Base-by-base conservation (phyloP, 2,329 filamentous ascomycete genomes). In the Colletotrichum acutatum region DNA sequence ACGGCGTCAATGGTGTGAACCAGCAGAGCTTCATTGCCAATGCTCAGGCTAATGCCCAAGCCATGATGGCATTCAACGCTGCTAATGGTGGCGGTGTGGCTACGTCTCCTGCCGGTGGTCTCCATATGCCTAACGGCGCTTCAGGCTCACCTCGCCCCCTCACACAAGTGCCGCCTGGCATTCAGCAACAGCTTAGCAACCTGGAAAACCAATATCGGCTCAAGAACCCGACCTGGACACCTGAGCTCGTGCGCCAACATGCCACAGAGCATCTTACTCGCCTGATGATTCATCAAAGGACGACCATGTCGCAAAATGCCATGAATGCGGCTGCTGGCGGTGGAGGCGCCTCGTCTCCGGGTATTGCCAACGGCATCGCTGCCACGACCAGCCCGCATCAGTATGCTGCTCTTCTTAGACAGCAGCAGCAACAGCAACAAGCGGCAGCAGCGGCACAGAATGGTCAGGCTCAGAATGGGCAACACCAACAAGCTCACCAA, bases 341-440 rank as follows among this genome's bases (percentile, higher is more conserved):
- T 16, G 82, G 83, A 37, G 67, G 68, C 24, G 61, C 61, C 28
- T 49, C 69, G 24, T 75, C 74, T 19, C 81, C 86, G 16, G 84
- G 84, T 2, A 84, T 88, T 66, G 83, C 86, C 19, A 88, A 86
- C 63, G 84, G 86, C 22, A 84, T 88, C 61, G 81, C 84, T 1
- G 83, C 84, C 22, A 86, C 86, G 0, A 83, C 84, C 1, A 89
- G 87, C 69, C 89, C 89, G 32, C 88, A 90, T 53, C 89, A 91
- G 74, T 90, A 91, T 76, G 89, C 89, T 1, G 88, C 89, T 68
- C 81, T 90, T 42, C 84, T 91, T 9, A 82, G 89, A 57, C 88
- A 89, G 52, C 89, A 90, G 76, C 89, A 90, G 74, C 87, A 89
- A 74, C 83, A 84, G 71, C 81, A 82, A 9, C 78, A 79, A 3